Evolutionary conservation across 495 filamentous ascomycete genomes (phyloP), one percentile per base, ranked within the genome.

Genomic region (Apiosordaria backusii): DNA sequence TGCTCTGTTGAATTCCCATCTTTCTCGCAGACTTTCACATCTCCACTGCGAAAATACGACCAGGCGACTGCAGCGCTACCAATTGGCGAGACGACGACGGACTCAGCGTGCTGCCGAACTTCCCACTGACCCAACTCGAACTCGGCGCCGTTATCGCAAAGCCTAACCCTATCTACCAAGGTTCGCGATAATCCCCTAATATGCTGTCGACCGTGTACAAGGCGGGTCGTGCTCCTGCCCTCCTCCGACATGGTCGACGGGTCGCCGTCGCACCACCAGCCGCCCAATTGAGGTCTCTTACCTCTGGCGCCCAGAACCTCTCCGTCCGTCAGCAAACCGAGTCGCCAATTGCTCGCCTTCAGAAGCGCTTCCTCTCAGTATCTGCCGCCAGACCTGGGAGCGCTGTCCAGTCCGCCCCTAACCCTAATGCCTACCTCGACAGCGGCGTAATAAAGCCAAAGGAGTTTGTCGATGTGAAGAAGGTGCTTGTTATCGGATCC

Each of bases 401-500:
- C 60, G 74, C 68, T 40, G 61, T 74, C 24, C 86, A 93, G 76
- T 79, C 84, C 68, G 88, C 92, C 53, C 94, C 93, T 35, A 90
- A 90, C 71, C 89, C 93, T 21, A 88, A 94, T 73, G 91, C 93
- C 60, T 97, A 96, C 77, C 82, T 98, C 63, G 85, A 89, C 61
- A 96, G 92, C 77, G 93, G 92, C 63, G 90, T 86, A 60, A 86
- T 98, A 68, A 89, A 89, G 71, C 89, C 87, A 57, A 83, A 80
- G 67, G 84, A 92, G 70, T 76, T 90, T 58, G 89, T 98, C 54
- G 88, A 97, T 80, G 95, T 99, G 64, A 96, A 93, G 83, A 99
- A 98, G 83, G 95, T 98, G n/a, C 83, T 99, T 60, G 91, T 99
- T 62, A 91, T 99, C 75, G 95, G 95, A 50, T 92, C 89, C 79